Conservation (phyloP, 192 early-diverging fungal genomes). For the Chytriomyces hyalinus region DNA sequence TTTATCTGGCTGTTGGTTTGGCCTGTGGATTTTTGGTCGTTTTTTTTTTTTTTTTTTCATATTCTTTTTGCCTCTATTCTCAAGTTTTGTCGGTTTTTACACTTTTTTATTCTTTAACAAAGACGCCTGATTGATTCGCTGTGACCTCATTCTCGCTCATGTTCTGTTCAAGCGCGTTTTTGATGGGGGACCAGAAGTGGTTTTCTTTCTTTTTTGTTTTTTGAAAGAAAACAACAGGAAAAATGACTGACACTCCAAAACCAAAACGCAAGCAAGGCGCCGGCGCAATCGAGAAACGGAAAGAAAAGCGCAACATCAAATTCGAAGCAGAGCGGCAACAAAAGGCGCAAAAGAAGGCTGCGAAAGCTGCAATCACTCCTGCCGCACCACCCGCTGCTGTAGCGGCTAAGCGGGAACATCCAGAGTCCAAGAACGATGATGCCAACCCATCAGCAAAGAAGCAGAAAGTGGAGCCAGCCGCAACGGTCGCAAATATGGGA, state of each 20-base stretch:
- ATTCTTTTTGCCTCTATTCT: background rate
- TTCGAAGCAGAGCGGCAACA: background rate
- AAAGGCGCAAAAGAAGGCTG: background rate
- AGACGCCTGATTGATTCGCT: background rate
- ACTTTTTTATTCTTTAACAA: background rate
- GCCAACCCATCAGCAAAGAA: background rate
- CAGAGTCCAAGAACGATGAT: too few species aligned
- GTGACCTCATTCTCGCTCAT: background rate
- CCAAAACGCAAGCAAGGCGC: background rate
- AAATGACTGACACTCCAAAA: background rate
- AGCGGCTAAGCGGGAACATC: too few species aligned
- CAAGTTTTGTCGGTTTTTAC: background rate
- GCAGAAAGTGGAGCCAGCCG: background rate
- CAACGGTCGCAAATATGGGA: background rate
- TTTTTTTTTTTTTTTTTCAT: background rate
- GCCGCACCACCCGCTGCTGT: too few species aligned
- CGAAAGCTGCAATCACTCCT: too few species aligned
- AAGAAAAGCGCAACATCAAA: background rate
- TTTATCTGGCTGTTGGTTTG: background rate
- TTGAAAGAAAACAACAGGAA: background rate
- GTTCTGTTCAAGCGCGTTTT: background rate
- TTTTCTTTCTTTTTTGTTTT: slow-evolving; percentile 3
- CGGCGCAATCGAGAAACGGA: background rate
- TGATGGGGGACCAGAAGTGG: background rate
- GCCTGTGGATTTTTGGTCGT: background rate